These are phyloP conservation scores for Eucalyptus shirleyi DNA, from an alignment of 345 rosid species.

Conservation along the genomic window DNA sequence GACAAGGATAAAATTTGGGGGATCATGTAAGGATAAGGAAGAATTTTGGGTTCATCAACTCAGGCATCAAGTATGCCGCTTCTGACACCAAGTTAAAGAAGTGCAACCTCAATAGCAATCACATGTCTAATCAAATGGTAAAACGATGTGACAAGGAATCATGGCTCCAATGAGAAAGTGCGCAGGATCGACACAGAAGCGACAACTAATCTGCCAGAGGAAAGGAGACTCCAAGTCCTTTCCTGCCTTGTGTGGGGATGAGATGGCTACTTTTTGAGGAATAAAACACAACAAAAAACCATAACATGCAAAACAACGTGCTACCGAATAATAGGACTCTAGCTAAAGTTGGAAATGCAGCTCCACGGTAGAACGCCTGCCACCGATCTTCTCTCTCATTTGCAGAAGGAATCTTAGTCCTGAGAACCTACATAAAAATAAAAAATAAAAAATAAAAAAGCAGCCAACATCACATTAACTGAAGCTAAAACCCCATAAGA, in stretches of 20 bases:
- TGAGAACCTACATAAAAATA: constrained; percentile 14
- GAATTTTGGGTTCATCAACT: neutral
- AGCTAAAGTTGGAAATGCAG: constrained; percentile 67
- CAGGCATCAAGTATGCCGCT: neutral
- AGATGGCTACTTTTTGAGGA: neutral
- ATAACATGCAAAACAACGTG: neutral
- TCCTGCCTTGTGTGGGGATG: neutral
- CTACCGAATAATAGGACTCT: constrained; percentile 62
- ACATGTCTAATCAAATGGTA: neutral
- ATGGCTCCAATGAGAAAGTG: neutral
- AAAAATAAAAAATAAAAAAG: neutral
- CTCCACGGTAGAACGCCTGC: constrained; percentile 51
- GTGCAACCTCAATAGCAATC: neutral
- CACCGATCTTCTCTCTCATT: constrained; percentile 40
- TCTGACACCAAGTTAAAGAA: neutral
- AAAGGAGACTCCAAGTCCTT: neutral
- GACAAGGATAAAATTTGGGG: neutral
- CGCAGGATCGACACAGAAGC: neutral
- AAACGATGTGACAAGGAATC: neutral
- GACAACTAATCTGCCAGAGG: neutral
- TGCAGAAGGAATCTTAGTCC: constrained; percentile 19
- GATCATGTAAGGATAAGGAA: neutral
- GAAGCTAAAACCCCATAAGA: neutral
- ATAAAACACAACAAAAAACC: neutral
- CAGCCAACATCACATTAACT: neutral